These are phyloP conservation scores for Paracamarosporium sp. DNA, from an alignment of 2,329 filamentous ascomycete species.

Conservation along the genomic window DNA sequence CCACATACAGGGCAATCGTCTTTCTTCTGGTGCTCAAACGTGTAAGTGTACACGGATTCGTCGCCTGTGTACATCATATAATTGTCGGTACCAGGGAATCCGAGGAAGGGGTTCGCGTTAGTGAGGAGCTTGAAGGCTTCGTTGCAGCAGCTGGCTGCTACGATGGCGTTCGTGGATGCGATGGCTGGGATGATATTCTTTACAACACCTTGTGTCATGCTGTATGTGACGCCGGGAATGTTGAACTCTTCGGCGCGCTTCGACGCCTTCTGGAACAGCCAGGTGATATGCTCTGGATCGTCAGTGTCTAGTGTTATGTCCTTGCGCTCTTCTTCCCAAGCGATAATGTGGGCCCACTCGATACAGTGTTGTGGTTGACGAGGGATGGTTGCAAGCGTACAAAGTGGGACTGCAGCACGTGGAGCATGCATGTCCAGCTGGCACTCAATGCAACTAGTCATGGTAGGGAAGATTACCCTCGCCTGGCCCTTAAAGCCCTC, in stretches of 20 bases:
- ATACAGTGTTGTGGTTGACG: constrained; percentile 97
- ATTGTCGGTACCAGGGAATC: constrained; percentile 72
- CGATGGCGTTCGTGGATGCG: constrained; percentile 95
- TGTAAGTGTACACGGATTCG: constrained; percentile 95
- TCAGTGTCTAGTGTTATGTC: constrained; percentile 91
- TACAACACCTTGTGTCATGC: constrained; percentile 94
- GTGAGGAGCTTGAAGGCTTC: constrained; percentile 96
- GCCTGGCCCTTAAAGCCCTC: constrained; percentile 99
- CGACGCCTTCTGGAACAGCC: constrained; percentile 88
- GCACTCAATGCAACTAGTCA: constrained; percentile 97
- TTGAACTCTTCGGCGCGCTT: constrained; percentile 84
- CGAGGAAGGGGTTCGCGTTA: constrained; percentile 78
- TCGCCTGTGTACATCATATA: constrained; percentile 99
- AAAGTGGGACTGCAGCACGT: constrained; percentile 94
- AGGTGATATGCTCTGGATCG: constrained; percentile 95
- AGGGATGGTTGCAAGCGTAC: constrained; percentile 94
- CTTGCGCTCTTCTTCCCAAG: constrained; percentile 77
- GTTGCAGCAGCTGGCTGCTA: constrained; percentile 94
- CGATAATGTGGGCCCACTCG: constrained; percentile 98
- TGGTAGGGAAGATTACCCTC: constrained; percentile 86
- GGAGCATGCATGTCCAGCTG: constrained; percentile 98
- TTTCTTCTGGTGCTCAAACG: constrained; percentile 93
- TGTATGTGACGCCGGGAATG: constrained; percentile 92
- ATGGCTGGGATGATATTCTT: constrained; percentile 99
- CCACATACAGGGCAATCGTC: constrained; percentile 95